phyloP scores from a whole-genome alignment of 2,329 filamentous ascomycete species.

The Aspergillus pseudotamarii region DNA sequence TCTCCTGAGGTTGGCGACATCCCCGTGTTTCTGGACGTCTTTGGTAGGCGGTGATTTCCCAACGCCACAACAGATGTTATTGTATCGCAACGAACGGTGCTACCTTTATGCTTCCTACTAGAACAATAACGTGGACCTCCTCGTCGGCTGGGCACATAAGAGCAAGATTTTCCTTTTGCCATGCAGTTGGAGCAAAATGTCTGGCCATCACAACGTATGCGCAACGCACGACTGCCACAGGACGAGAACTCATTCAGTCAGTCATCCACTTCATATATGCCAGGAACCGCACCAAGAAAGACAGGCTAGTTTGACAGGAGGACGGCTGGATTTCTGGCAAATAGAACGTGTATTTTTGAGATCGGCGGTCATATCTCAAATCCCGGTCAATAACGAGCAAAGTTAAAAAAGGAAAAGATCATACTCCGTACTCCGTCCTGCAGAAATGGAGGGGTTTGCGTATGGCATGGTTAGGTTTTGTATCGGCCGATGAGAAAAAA shows the following conservation, averaged over 20 bases:
- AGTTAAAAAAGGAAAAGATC: not conserved
- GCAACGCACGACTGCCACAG: constrained; percentile 45
- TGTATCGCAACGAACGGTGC: no score
- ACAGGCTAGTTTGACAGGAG: constrained; percentile 56
- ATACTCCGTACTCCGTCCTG: not conserved
- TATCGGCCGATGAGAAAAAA: constrained; percentile 5
- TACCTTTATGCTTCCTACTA: not conserved
- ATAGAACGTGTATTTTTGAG: not conserved
- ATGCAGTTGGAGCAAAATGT: constrained; percentile 42
- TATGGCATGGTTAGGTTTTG: constrained; percentile 6
- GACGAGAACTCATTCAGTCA: not conserved
- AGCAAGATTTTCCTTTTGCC: constrained; percentile 30
- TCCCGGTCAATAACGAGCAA: not conserved
- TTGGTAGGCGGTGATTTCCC: not conserved
- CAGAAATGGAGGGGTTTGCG: not conserved
- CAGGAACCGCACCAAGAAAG: constrained; percentile 53
- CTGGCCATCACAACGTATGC: constrained; percentile 53
- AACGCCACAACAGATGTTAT: not conserved
- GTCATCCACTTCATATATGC: not conserved
- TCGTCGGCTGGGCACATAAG: constrained; percentile 9
- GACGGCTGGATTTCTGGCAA: constrained; percentile 24
- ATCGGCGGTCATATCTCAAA: constrained; percentile 3
- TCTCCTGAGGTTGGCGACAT: not conserved
- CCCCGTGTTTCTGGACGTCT: not conserved
- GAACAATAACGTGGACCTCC: constrained; percentile 8